Evolutionary conservation across 352 stramenopile species (phyloP).

Genomic region (Pythium pyrilobum): DNA sequence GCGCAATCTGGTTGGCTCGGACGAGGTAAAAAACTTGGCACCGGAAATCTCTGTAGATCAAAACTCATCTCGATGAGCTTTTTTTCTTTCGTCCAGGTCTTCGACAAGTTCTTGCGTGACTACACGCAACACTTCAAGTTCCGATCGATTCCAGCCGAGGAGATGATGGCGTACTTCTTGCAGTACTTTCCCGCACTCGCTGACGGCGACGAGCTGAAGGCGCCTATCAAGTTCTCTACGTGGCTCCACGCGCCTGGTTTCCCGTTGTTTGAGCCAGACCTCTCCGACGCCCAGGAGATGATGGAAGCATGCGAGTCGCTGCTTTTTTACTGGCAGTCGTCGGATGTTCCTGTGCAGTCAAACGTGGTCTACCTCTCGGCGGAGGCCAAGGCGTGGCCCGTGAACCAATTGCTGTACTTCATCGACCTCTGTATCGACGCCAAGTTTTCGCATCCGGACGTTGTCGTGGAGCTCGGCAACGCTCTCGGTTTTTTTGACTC

Average conservation of each 20-base stretch:
- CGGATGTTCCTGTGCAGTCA: constrained; percentile 40
- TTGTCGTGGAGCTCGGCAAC: constrained; percentile 47
- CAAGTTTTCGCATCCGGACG: constrained; percentile 32
- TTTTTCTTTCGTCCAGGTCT: constrained; percentile 25
- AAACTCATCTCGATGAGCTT: not conserved
- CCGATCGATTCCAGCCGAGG: constrained; percentile 68
- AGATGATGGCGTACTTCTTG: constrained; percentile 68
- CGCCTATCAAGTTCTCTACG: constrained; percentile 53
- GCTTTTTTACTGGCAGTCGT: constrained; percentile 56
- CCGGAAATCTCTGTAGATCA: too few species aligned
- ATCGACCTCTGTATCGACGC: constrained; percentile 55
- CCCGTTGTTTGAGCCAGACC: constrained; percentile 47
- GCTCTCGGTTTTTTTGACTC: constrained; percentile 48
- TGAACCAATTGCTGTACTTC: constrained; percentile 59
- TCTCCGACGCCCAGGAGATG: constrained; percentile 59
- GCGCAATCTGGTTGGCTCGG: constrained; percentile 52
- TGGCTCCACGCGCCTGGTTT: constrained; percentile 68
- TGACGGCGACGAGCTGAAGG: constrained; percentile 48
- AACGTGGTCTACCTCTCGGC: constrained; percentile 58
- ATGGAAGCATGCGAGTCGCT: constrained; percentile 67
- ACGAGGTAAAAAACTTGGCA: constrained; percentile 45
- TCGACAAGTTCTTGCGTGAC: constrained; percentile 61
- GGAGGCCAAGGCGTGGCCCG: constrained; percentile 57
- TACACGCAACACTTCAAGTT: constrained; percentile 69
- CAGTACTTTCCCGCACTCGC: constrained; percentile 55